Evolutionary conservation across 2,329 filamentous ascomycete genomes (phyloP), one percentile per base, ranked within the genome.

Genomic region (Talaromyces sp.): DNA sequence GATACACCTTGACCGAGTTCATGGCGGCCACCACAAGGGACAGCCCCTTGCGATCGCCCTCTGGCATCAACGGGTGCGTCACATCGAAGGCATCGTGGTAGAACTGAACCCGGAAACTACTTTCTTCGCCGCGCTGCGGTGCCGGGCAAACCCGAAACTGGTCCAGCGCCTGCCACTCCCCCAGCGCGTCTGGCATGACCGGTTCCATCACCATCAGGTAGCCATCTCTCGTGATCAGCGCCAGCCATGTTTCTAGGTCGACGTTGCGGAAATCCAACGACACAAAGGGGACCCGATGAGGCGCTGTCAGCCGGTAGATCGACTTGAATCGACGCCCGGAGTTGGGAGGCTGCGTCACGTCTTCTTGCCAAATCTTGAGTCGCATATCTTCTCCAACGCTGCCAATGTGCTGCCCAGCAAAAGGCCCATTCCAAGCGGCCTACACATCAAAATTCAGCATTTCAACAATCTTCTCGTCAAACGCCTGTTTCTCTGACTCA

Each of bases 371-470:
- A 65, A 98, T 82, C 72, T 92, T 91, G 80, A 96, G 91, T 73
- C 88, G 88, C 69, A 93, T 91, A 69, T 97, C 93, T 69, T 93
- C 89, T 64, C 90, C 91, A 62, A 97, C 89, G 58, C 90, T 96
- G 60, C 89, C 93, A 67, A 98, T 81, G 68, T 96, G 85, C 71
- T 95, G 91, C 66, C 95, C 95, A 62, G 95, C 87, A 64, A 90
- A 93, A 0, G 92, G 90, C 0, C 92, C 91, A 60, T 96, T 90
- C 93, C 93, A 98, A 81, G 95, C 91, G 58, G 96, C 87, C 90
- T 93, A 70, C 10, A 52, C 29, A 58, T 35, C 4, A 55, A 55
- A 26, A n/a, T 9, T 32, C 53, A 55, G 26, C 29, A 35, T 32
- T 27, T n/a, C 26, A 55, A 13, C 24, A 17, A 26, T 11, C 21